A percentile compares a stretch with the other conserved stretches of the same genome.
phyloP scores from a whole-genome alignment of 148 eudicot species.

The Nepenthes mirabilis region DNA sequence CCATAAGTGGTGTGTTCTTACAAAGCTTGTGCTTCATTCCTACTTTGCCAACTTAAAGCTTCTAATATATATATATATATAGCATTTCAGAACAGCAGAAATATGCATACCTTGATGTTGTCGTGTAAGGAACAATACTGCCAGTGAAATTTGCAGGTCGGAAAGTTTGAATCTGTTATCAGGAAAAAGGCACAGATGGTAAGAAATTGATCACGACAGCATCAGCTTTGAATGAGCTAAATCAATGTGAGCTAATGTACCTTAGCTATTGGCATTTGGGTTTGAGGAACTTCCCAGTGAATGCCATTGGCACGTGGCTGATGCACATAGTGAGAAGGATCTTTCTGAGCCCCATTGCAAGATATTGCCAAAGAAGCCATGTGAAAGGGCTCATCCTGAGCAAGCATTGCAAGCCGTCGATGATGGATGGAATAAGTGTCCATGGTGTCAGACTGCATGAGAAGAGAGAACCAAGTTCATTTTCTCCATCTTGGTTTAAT shows the following conservation, averaged over 20 bases:
- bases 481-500: background rate
- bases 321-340: conserved; percentile 5
- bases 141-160: conserved; percentile 13
- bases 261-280: conserved; percentile 18
- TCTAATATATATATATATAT: background rate
- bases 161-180: conserved; percentile 28
- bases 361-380: conserved; percentile 11
- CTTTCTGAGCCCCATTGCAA: conserved; percentile 4
- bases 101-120: conserved; percentile 31
- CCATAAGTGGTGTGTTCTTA: background rate
- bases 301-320: conserved; percentile 11
- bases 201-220: background rate
- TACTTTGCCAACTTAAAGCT: background rate
- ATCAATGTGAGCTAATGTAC: conserved; percentile 12
- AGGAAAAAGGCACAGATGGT: background rate
- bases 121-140: conserved; percentile 10
- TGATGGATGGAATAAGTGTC: conserved; percentile 18
- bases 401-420: conserved; percentile 13
- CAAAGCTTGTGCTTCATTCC: background rate
- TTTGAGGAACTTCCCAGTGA: conserved; percentile 5
- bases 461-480: background rate
- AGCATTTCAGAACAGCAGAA: no score
- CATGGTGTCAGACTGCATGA: conserved; percentile 19
- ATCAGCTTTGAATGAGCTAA: background rate
- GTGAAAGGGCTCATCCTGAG: conserved; percentile 16